Base-by-base conservation (phyloP, 2,329 filamentous ascomycete genomes). In the Zymoseptoria brevis region DNA sequence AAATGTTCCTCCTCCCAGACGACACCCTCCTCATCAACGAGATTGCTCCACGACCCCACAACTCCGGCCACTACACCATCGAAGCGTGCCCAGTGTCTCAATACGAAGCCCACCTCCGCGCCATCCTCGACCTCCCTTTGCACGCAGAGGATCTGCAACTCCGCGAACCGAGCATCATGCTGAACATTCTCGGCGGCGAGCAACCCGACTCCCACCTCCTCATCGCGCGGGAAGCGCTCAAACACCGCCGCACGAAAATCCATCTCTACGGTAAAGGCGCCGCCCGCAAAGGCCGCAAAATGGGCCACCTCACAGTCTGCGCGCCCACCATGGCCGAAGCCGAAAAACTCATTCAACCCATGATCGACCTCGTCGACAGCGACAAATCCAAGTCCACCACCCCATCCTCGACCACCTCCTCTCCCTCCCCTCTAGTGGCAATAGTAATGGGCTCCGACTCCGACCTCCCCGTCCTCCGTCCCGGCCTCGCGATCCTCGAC, bases 21-120 rank as follows among this genome's bases (percentile, higher is more conserved):
- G 84, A 81, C 60, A 78, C 78, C 1, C 80, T 96, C 1, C 76
- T 95, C 59, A 82, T 96, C 67, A 96, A 96, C 74, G 91, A 96
- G 75, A 87, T 95, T 63, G 90, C 90, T 0, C 90, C 89, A 11
- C 81, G 90, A 48, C 83, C 84, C 55, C 92, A 96, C 76, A 96
- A 96, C 77, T 95, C 90, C 0, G 94, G 94, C 0, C 94, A 97
- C 75, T 93, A 92, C 75, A 96, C 89, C 2, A 97, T 97, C 64
- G 93, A 99, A 77, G 89, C 90, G 3, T 90, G 94, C 54, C 86
- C 87, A 0, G 84, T 93, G 61, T 96, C 91, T 0, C 94, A 99
- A 75, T 99, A 90, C 75, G 90, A 94, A 72, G 88, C 90, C 1
- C 92, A 99, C 71, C 83, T 97, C 8, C 84, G 87, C 60, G 86